Conservation (phyloP, 768 basidiomycete species). For the Favolaschia claudopus region DNA sequence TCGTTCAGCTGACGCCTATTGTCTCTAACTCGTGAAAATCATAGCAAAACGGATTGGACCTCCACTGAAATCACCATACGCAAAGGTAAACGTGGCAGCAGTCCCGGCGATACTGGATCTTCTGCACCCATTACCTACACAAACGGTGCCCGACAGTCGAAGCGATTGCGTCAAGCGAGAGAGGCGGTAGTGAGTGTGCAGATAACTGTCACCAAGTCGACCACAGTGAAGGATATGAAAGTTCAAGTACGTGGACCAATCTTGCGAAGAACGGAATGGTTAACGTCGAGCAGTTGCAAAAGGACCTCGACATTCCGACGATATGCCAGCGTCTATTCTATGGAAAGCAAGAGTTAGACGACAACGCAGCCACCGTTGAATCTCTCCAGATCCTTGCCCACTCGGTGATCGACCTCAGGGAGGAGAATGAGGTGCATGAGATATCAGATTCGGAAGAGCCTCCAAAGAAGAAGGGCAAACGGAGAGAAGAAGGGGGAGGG, state of each 20-base stretch:
- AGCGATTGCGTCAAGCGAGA: conserved; percentile 68
- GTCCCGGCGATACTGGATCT: conserved; percentile 28
- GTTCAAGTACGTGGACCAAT: conserved; percentile 56
- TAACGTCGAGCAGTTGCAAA: conserved; percentile 58
- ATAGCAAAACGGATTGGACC: conserved; percentile 64
- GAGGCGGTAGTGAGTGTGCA: conserved; percentile 57
- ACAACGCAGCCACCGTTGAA: conserved; percentile 65
- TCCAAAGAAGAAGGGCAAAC: conserved; percentile 45
- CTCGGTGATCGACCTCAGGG: conserved; percentile 71
- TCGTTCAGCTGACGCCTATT: background rate
- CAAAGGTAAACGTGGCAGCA: conserved; percentile 30
- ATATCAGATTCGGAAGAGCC: conserved; percentile 60
- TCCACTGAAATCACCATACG: conserved; percentile 70
- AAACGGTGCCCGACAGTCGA: conserved; percentile 67
- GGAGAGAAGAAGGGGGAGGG: conserved; percentile 66
- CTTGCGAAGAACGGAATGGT: conserved; percentile 1
- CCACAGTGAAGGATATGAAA: conserved; percentile 82
- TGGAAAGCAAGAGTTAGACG: conserved; percentile 66
- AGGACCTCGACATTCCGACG: conserved; percentile 70
- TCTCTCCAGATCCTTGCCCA: conserved; percentile 60
- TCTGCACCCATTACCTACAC: conserved; percentile 31
- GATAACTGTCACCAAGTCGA: conserved; percentile 66
- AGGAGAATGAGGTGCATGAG: conserved; percentile 68
- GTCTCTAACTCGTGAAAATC: conserved; percentile 5
- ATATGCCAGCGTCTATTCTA: conserved; percentile 79